Evolutionary conservation across 352 stramenopile genomes (phyloP), one percentile per base, ranked within the genome.

Genomic region (Phytophthora pinifolia): DNA sequence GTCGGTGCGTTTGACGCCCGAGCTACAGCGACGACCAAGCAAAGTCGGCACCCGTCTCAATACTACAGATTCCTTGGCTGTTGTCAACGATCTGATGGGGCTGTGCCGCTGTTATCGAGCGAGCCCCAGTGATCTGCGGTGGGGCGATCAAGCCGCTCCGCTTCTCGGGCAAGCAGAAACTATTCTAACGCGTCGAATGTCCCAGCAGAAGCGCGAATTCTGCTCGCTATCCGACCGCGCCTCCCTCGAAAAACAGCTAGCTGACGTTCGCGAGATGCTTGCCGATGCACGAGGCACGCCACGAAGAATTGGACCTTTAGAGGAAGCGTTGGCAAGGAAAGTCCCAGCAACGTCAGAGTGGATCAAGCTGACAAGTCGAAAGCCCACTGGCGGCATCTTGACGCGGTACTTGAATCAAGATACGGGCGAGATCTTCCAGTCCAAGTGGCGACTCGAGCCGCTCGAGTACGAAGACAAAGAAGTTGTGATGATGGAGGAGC

Each of bases 391-490:
- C 9, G 30, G 10, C 18, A 31, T 45, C 6, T 46, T 18, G 35
- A 47, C 27, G 6, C 55, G 69, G 35, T 92, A 74, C 55, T 77
- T 90, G 43, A 89, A 90, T 32, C 69, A 88, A 46, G 79, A 90
- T 38, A 90, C 79, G 0, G 76, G 74, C 1, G 67, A 82, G 55
- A 50, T 63, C 41, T 62, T 18, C 17, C 8, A 37, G 12, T 55
- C 36, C 22, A 58, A 55, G 8, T 53, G 52, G 31, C 17, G 56
- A n/a, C 30, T 42, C 3, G 61, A 77, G 33, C 80, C 82, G 0
- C 61, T 92, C 9, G 82, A 88, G 46, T 90, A 80, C 35, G 82
- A 92, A 67, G 46, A 68, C 20, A 63, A 59, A 38, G 45, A 62
- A 36, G 8, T 57, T 2, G 34, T 61, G 54, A 49, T 46, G n/a